Conservation (phyloP, 1,284 basidiomycete genomes). For the Marasmius oreades region DNA sequence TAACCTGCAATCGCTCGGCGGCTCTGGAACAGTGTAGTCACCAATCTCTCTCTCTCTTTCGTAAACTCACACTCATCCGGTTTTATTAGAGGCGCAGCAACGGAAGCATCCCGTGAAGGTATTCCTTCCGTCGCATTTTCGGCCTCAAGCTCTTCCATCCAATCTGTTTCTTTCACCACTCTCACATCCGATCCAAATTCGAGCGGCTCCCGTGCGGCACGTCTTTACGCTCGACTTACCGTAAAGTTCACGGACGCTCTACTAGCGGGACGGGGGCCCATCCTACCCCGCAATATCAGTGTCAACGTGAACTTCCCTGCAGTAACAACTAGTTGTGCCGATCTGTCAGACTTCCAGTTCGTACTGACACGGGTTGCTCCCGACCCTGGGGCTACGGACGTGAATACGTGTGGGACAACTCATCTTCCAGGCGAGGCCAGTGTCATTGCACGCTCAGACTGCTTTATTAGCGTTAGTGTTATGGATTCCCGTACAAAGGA, state of each 20-base stretch:
- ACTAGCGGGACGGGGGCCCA: conserved; percentile 24
- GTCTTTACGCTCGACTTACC: conserved; percentile 41
- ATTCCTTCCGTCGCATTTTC: conserved; percentile 50
- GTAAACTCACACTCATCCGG: neutral
- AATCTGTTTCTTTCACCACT: conserved; percentile 41
- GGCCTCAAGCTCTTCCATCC: conserved; percentile 32
- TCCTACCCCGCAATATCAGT: conserved; percentile 37
- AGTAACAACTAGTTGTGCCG: conserved; percentile 32
- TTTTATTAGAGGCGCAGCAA: conserved; percentile 41
- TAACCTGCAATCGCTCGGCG: conserved; percentile 33
- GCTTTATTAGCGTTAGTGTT: conserved; percentile 45
- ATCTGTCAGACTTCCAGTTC: conserved; percentile 36
- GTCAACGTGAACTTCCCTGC: conserved; percentile 52
- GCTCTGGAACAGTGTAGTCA: conserved; percentile 47
- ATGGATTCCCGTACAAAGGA: conserved; percentile 39
- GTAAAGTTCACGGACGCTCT: conserved; percentile 36
- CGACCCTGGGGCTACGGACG: conserved; percentile 31
- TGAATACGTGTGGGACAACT: conserved; percentile 37
- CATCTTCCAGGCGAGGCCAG: conserved; percentile 39
- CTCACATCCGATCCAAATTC: conserved; percentile 31
- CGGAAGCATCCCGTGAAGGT: conserved; percentile 41
- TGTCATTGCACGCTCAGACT: conserved; percentile 33
- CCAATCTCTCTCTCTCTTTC: neutral
- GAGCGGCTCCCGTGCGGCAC: conserved; percentile 32
- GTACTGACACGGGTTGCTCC: conserved; percentile 40